Conservation (phyloP, 2,329 filamentous ascomycete genomes). For the Lojkania enalia region DNA sequence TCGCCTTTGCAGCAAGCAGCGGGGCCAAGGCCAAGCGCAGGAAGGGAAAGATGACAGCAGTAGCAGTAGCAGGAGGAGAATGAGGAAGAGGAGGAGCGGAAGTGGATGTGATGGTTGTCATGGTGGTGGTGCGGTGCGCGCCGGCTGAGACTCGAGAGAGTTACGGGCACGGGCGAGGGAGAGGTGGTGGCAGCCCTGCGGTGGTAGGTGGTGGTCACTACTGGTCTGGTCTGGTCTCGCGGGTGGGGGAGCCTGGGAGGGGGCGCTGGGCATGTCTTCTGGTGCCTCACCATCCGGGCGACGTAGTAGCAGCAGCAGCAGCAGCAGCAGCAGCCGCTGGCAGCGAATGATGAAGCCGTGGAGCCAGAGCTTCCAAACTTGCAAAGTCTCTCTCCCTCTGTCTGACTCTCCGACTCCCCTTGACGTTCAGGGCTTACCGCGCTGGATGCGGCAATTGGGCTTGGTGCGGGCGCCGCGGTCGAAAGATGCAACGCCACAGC, state of each 20-base stretch:
- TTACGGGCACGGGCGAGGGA: slow-evolving; percentile 20
- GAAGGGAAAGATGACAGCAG: slow-evolving; percentile 13
- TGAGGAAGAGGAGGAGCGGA: neutral
- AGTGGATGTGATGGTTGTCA: neutral
- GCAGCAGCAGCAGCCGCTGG: neutral
- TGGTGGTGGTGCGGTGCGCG: slow-evolving; percentile 8
- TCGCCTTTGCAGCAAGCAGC: slow-evolving; percentile 36
- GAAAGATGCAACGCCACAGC: slow-evolving; percentile 24
- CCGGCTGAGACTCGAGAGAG: neutral
- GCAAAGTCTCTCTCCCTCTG: no score
- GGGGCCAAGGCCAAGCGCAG: neutral
- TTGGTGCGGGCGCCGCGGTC: slow-evolving; percentile 15
- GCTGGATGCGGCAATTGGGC: slow-evolving; percentile 25
- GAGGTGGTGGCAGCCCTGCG: slow-evolving; percentile 22
- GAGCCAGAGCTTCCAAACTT: no score
- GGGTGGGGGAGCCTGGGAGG: no score
- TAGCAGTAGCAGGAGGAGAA: neutral
- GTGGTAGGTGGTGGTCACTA: no score
- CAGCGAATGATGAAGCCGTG: slow-evolving; percentile 1
- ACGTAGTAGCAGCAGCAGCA: no score
- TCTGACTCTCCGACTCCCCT: no score
- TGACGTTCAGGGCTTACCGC: slow-evolving; percentile 2
- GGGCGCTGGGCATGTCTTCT: no score
- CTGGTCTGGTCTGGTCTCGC: no score
- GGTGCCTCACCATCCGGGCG: no score